A percentile compares a stretch with the other conserved stretches of the same genome.
Conservation (phyloP, 495 filamentous ascomycete genomes). For the Glonium stellatum region DNA sequence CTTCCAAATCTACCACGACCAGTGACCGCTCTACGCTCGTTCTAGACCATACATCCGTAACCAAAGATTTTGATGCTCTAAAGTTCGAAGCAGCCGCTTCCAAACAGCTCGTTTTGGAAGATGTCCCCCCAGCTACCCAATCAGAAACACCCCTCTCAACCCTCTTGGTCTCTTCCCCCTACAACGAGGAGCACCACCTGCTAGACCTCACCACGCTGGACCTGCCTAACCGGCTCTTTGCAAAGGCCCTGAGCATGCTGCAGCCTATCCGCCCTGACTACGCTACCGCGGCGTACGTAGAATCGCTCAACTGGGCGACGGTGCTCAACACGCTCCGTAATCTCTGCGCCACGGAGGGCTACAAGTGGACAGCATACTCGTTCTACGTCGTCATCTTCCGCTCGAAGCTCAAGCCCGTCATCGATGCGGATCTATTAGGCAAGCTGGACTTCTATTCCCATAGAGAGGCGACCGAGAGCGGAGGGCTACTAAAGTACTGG, state of each 20-base stretch:
- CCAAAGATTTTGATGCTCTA: slow-evolving; percentile 21
- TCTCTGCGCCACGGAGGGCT: slow-evolving; percentile 40
- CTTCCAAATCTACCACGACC: background rate
- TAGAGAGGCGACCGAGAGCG: slow-evolving; percentile 64
- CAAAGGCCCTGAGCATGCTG: slow-evolving; percentile 59
- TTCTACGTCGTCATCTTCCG: slow-evolving; percentile 85
- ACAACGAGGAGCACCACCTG: slow-evolving; percentile 58
- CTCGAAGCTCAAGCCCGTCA: slow-evolving; percentile 56
- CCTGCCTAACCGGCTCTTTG: slow-evolving; percentile 57
- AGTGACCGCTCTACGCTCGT: background rate
- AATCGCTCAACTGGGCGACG: slow-evolving; percentile 70
- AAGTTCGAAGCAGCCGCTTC: slow-evolving; percentile 21
- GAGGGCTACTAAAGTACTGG: slow-evolving; percentile 68
- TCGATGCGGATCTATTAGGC: slow-evolving; percentile 55
- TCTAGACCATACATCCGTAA: slow-evolving; percentile 11
- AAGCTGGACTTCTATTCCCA: slow-evolving; percentile 69
- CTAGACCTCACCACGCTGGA: slow-evolving; percentile 63
- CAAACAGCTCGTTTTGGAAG: background rate
- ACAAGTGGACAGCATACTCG: slow-evolving; percentile 53
- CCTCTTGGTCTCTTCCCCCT: slow-evolving; percentile 65
- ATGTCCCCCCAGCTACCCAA: background rate
- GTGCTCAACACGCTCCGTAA: slow-evolving; percentile 50
- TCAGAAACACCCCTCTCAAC: slow-evolving; percentile 3
- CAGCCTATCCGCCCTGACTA: slow-evolving; percentile 59
- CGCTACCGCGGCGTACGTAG: slow-evolving; percentile 64